These are phyloP conservation scores for Euphorbia peplus DNA, from an alignment of 345 rosid genomes.

Conservation along the genomic window DNA sequence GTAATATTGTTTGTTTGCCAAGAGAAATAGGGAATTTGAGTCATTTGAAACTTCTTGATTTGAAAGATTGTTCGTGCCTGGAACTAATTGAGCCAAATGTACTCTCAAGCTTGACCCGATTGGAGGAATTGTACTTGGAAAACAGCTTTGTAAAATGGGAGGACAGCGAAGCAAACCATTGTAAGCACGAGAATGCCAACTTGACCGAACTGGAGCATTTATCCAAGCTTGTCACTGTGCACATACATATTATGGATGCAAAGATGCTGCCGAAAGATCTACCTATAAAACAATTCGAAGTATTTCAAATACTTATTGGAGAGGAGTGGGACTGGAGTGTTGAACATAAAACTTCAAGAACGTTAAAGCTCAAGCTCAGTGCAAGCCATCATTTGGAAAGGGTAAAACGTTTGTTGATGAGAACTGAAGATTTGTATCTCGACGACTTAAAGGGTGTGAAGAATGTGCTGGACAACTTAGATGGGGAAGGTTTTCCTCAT, in stretches of 20 bases:
- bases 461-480: constrained; percentile 13
- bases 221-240: not conserved
- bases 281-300: no score
- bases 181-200: constrained; percentile 8
- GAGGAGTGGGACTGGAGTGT: no score
- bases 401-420: constrained; percentile 6
- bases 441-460: constrained; percentile 9
- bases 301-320: no score
- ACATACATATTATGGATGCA: constrained; percentile 10
- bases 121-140: constrained; percentile 27
- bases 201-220: constrained; percentile 14
- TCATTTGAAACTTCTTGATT: constrained; percentile 11
- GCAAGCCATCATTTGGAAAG: not conserved
- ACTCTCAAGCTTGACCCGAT: constrained; percentile 1
- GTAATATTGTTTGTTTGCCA: not conserved
- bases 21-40: not conserved
- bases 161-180: not conserved
- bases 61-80: constrained; percentile 15
- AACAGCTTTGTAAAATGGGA: constrained; percentile 25
- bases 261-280: not conserved
- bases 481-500: constrained; percentile 13
- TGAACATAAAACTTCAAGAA: not conserved
- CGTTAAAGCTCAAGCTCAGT: constrained; percentile 20
- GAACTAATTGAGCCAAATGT: constrained; percentile 19
- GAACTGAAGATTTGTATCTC: constrained; percentile 17